phyloP scores from a whole-genome alignment of 164 flowering plant genomes.

The Berberis vulgaris region DNA sequence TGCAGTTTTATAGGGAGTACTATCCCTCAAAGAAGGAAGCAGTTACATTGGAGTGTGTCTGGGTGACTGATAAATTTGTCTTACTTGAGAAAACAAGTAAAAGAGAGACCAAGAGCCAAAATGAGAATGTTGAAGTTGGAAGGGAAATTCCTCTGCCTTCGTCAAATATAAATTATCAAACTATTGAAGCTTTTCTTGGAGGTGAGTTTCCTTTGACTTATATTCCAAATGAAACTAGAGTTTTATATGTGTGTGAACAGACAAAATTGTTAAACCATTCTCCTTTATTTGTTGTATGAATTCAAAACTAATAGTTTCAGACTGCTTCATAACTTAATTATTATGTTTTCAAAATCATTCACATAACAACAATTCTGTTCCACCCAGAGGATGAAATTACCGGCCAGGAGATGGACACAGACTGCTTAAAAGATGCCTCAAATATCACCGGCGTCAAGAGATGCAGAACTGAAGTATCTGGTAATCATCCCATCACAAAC shows the following conservation, averaged over 20 bases:
- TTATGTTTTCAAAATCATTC: not conserved
- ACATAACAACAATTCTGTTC: not conserved
- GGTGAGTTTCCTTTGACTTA: slow-evolving; percentile 5
- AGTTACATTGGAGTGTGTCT: slow-evolving; percentile 44
- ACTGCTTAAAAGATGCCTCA: slow-evolving; percentile 4
- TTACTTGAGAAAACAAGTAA: slow-evolving; percentile 36
- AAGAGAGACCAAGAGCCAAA: slow-evolving; percentile 14
- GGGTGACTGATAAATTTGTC: slow-evolving; percentile 62
- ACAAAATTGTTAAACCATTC: not conserved
- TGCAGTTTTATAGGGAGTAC: slow-evolving; percentile 7
- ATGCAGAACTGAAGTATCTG: slow-evolving; percentile 3
- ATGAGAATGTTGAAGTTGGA: slow-evolving; percentile 9
- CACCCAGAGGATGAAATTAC: slow-evolving; percentile 9
- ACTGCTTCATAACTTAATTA: too few species aligned
- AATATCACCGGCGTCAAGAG: slow-evolving; percentile 1
- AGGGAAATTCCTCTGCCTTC: slow-evolving; percentile 12
- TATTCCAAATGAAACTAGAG: not conserved
- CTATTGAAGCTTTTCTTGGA: slow-evolving; percentile 29
- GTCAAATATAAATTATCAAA: slow-evolving; percentile 31
- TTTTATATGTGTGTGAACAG: not conserved
- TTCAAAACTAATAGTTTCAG: too few species aligned
- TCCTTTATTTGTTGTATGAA: not conserved
- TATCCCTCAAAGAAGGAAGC: slow-evolving; percentile 13
- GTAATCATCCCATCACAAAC: slow-evolving; percentile 3
- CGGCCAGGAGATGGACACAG: not conserved